Evolutionary conservation across 2,329 filamentous ascomycete species (phyloP), one percentile per base, ranked within the genome.

Genomic region (Pseudogymnoascus sp.): DNA sequence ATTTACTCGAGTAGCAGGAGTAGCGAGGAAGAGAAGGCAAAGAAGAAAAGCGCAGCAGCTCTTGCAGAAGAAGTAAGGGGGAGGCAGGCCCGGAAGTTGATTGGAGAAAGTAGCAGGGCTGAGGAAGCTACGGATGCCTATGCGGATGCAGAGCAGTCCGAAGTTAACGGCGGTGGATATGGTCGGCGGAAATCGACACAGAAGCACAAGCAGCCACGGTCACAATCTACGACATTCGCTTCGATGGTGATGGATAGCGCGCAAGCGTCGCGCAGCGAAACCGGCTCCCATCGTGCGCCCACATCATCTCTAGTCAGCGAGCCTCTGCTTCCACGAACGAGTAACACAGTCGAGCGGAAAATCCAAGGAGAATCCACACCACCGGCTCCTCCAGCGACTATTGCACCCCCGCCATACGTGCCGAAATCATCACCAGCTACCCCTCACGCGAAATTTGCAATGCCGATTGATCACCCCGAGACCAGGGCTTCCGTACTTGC

Each of bases 1-100:
- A 87, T 87, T 68, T 86, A 86, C 77, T 86, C 83, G 22, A 85
- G 82, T 0, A 86, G 84, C 63, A 79, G 83, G 25, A 86, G 84
- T 1, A 86, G 84, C 0, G 83, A 85, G 22, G 84, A 86, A 65
- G 84, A 85, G 41, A 81, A 78, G 66, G 75, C 78, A 66, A 85
- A 83, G 71, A 85, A 81, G 68, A 72, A 72, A 59, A 77, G 82
- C 0, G 84, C 83, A 0, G 75, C 79, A 1, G 81, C 84, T 61
- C 74, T 86, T 25, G 78, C 80, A 0, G 79, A 81, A 6, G 78
- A 82, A 60, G 77, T 83, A 36, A 81, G 79, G 39, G 82, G 79
- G 25, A 77, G 81, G 59, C 74, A 76, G 12, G 68, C 74, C 2
- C 73, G 68, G 28, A 80, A 78, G 66, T 67, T 68, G 38, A 65